Base-by-base conservation (phyloP, 768 basidiomycete genomes). In the Xerocomellus chrysenteron region DNA sequence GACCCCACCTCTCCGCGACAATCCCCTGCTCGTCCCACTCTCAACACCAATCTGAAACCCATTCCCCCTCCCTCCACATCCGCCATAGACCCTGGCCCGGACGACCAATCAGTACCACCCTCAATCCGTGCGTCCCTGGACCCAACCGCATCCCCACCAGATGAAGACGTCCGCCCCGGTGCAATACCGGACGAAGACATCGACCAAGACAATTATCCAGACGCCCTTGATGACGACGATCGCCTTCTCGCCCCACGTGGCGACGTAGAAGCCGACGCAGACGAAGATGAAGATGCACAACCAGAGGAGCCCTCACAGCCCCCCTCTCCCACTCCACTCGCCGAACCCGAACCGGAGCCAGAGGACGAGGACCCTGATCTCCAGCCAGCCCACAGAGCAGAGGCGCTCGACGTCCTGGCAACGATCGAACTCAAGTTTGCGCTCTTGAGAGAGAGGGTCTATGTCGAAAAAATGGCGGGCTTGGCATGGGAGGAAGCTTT, bases 371-470 rank as follows among this genome's bases (percentile, higher is more conserved):
- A 88, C 52, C 76, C 80, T 12, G 92, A 94, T 58, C 73, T 91
- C 52, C 89, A 91, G 57, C 88, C 88, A 44, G 88, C 87, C 1
- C 89, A 92, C 68, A 81, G 92, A 21, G 87, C 86, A 4, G 94
- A 96, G 65, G 94, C 94, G 0, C 80, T 98, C 55, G 93, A 94
- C 56, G 87, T 88, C 0, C 76, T 98, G 8, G 88, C 95, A 4
- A 81, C 79, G 44, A 95, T 99, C 63, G 96, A 99, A 68, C 84
- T 98, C 73, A 92, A 91, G 66, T 97, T 94, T 71, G 94, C 95
- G 0, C 74, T 89, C 33, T 72, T 98, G 54, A 76, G 96, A 46
- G 94, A 98, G 69, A 79, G 85, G 48, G 78, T 98, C 16, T 98
- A 95, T 70, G 79, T 98, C 19, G 96, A 98, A 74, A 90, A 94